Evolutionary conservation across 805 yeast genomes (phyloP), one percentile per base, ranked within the genome.

Genomic region (Myxozyma melibiosi): DNA sequence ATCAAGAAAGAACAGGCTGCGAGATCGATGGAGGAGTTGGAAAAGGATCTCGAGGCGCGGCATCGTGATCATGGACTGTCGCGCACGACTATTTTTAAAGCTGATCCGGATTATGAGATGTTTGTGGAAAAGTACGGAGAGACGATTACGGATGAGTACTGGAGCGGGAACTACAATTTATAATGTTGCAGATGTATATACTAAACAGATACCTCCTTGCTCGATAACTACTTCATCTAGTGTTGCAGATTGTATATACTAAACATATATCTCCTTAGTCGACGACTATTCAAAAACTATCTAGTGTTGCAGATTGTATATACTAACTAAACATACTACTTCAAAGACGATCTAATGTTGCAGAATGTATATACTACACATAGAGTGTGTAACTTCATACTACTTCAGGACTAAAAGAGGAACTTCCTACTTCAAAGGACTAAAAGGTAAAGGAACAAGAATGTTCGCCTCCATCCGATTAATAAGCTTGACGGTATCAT

Each of bases 401-500:
- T 42, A 16, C 16, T 27, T 8, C n/a, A n/a, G 11, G 16, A 22
- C 6, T 13, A n/a, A 14, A 42, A 14, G 6, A 42, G 7, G 25
- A n/a, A 27, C 2, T 40, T 13, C 4, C 33, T 27, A 53, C 60
- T 68, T 73, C 30, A 75, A 61, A 8, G 78, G 78, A 58, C 74
- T 68, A 61, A 75, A 75, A 16, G 71, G 63, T 48, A 76, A 62
- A 3, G 78, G 77, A 4, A 75, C 76, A 41, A 75, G 58, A 35
- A 75, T 71, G 49, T 68, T 65, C 24, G 74, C 63, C 42, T 73
- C 70, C 78, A 75, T 75, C 31, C 63, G 61, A 45, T 72, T 64
- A 9, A 75, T 65, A 52, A 75, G 67, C 65, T 71, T 69, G 28
- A 75, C 77, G 1, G 78, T 75, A 52, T 75, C 76, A 51, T 73